Evolutionary conservation across 371 early-diverging fungal species (phyloP).

Genomic region (Apophysomyces sp.): DNA sequence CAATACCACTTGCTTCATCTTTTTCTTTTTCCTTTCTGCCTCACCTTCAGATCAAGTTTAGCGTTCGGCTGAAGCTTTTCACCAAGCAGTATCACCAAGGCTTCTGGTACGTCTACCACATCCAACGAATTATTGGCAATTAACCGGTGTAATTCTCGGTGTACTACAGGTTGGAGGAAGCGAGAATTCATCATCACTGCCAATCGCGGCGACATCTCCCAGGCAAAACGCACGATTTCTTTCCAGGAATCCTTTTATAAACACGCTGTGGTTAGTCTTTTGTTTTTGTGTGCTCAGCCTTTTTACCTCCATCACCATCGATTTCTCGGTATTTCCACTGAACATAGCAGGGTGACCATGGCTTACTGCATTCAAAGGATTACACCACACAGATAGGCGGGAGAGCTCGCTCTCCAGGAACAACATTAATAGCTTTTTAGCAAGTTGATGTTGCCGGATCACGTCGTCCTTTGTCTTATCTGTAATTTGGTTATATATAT

Average conservation of each 20-base stretch:
- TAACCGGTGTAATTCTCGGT: conserved; percentile 66
- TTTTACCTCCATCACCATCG: conserved; percentile 49
- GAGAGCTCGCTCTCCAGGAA: conserved; percentile 88
- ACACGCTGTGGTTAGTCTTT: background rate
- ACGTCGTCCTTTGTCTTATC: conserved; percentile 45
- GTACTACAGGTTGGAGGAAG: conserved; percentile 69
- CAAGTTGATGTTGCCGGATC: conserved; percentile 23
- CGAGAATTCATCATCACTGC: conserved; percentile 78
- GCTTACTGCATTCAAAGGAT: conserved; percentile 60
- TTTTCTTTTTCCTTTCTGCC: background rate
- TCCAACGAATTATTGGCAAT: conserved; percentile 66
- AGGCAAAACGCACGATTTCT: conserved; percentile 74
- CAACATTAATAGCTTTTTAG: conserved; percentile 63
- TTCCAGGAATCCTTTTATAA: conserved; percentile 72
- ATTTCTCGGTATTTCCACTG: conserved; percentile 44
- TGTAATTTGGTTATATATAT: background rate
- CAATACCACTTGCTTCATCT: too few species aligned
- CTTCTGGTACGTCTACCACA: conserved; percentile 75
- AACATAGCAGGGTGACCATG: conserved; percentile 42
- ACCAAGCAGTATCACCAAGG: conserved; percentile 67
- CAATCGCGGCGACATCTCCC: conserved; percentile 76
- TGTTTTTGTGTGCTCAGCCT: background rate
- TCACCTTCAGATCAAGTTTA: conserved; percentile 40
- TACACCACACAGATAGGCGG: conserved; percentile 80
- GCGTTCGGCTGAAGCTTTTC: conserved; percentile 41